These are phyloP conservation scores for Anisodus acutangulus DNA, from an alignment of 257 asterid species.

Conservation along the genomic window DNA sequence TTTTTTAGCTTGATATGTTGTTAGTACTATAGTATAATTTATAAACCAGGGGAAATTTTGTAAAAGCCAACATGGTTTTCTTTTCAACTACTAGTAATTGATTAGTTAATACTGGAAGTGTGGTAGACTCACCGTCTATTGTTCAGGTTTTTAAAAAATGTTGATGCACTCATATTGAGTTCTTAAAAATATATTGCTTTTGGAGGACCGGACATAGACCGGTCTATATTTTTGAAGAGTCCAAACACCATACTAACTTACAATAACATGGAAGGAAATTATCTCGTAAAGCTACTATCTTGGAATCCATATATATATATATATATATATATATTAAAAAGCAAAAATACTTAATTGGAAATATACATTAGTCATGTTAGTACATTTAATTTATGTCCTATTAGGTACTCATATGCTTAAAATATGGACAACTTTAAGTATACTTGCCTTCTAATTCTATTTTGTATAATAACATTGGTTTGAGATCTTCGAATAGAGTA, in stretches of 20 bases:
- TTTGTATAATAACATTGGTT: too few relatives aligned
- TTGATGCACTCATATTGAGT: not conserved
- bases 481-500: slow-evolving; percentile 28
- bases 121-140: not conserved
- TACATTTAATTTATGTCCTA: not conserved
- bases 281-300: not conserved
- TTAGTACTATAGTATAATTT: not conserved
- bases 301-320: not conserved
- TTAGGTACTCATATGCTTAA: not conserved
- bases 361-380: too few relatives aligned
- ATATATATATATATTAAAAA: too few relatives aligned
- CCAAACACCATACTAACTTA: not conserved
- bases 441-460: too few relatives aligned
- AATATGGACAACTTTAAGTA: not conserved
- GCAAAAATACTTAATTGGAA: too few relatives aligned
- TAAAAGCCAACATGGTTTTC: not conserved
- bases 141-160: not conserved
- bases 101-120: not conserved
- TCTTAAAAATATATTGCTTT: not conserved
- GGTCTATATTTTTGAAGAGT: not conserved
- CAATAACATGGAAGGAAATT: not conserved
- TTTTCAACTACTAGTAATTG: not conserved
- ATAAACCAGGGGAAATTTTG: slow-evolving; percentile 1
- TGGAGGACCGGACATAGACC: not conserved
- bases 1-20: slow-evolving; percentile 2